Evolutionary conservation across 495 filamentous ascomycete genomes (phyloP).

Genomic region (Penicillium odoratum): DNA sequence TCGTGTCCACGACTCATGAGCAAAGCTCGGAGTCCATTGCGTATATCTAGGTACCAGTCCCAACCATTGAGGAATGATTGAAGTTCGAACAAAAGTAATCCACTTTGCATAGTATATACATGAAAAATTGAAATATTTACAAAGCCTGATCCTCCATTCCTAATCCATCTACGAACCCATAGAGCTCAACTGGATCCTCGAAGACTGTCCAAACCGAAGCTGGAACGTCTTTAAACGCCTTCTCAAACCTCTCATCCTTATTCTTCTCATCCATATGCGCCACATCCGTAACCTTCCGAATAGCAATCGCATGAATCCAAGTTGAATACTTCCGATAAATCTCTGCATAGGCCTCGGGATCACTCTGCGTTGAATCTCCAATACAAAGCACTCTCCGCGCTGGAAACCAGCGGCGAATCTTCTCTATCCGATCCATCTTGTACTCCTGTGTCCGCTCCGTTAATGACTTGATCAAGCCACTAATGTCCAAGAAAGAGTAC

Average conservation of each 20-base stretch:
- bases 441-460: constrained; percentile 83
- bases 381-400: constrained; percentile 76
- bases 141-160: constrained; percentile 27
- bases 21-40: too few relatives aligned
- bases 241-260: constrained; percentile 68
- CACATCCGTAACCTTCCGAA: constrained; percentile 79
- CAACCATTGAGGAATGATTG: too few relatives aligned
- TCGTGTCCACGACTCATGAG: too few relatives aligned
- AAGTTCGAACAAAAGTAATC: too few relatives aligned
- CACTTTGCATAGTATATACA: not conserved
- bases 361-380: constrained; percentile 88
- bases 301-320: constrained; percentile 80
- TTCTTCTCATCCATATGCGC: constrained; percentile 75
- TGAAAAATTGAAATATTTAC: constrained; percentile 6
- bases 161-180: constrained; percentile 47
- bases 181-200: constrained; percentile 67
- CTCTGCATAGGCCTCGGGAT: constrained; percentile 87
- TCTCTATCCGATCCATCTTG: constrained; percentile 77
- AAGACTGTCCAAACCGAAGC: constrained; percentile 75
- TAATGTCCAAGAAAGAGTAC: constrained; percentile 81
- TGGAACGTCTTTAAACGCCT: constrained; percentile 76
- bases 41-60: too few relatives aligned
- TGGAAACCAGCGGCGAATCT: constrained; percentile 75
- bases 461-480: constrained; percentile 72
- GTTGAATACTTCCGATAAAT: constrained; percentile 61